Percentiles rank a stretch among this genome's conserved stretches.
phyloP scores from a whole-genome alignment of 768 basidiomycete species.

The Termitomyces sp. region DNA sequence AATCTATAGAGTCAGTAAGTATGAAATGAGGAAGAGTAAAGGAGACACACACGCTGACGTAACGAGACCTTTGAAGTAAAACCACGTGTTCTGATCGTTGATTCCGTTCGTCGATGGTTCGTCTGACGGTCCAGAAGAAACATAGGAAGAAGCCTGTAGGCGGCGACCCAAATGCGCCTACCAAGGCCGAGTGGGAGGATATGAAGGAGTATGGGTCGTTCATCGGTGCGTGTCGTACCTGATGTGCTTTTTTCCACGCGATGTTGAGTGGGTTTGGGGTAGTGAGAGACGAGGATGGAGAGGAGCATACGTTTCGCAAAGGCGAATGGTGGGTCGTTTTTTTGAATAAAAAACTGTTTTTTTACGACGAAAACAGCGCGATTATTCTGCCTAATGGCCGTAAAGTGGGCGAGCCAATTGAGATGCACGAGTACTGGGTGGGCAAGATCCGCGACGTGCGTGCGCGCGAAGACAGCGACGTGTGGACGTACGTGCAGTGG shows the following conservation, averaged over 20 bases:
- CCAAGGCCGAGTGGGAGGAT: slow-evolving; percentile 15
- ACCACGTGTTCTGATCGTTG: not conserved
- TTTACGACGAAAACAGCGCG: slow-evolving; percentile 28
- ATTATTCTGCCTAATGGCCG: slow-evolving; percentile 39
- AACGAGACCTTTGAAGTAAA: not conserved
- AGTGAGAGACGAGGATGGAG: slow-evolving; percentile 32
- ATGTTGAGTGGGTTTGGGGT: not conserved
- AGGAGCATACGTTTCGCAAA: slow-evolving; percentile 27
- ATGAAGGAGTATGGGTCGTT: slow-evolving; percentile 24
- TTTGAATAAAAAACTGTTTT: not conserved
- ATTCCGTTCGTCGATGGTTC: not conserved
- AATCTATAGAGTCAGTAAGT: not conserved
- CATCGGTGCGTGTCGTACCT: slow-evolving; percentile 27
- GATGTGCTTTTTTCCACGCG: not conserved
- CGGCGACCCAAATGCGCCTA: slow-evolving; percentile 16
- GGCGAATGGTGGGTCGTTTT: slow-evolving; percentile 35
- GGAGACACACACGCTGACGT: not conserved
- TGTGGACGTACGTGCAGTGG: slow-evolving; percentile 56
- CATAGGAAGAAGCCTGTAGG: not conserved
- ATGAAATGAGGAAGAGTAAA: not conserved
- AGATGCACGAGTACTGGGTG: slow-evolving; percentile 49
- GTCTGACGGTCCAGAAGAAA: slow-evolving; percentile 15
- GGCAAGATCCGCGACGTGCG: slow-evolving; percentile 48
- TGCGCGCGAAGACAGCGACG: slow-evolving; percentile 25
- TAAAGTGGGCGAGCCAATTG: slow-evolving; percentile 24